Evolutionary conservation across 352 stramenopile species (phyloP).

Genomic region (Phytophthora vignae): DNA sequence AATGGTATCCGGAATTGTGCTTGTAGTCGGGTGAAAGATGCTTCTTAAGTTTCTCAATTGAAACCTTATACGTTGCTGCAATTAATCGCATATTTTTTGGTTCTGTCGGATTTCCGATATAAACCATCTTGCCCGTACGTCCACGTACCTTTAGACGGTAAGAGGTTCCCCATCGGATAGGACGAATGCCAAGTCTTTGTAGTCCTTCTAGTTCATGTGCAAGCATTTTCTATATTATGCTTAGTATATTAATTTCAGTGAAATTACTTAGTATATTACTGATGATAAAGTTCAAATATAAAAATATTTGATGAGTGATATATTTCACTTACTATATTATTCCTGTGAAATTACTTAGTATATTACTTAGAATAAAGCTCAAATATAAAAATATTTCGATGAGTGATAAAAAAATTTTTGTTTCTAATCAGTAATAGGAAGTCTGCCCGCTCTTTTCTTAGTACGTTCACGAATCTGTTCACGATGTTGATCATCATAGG

Average conservation of each 20-base stretch:
- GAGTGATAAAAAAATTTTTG: not conserved
- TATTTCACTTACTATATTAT: not conserved
- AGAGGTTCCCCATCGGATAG: conserved; percentile 8
- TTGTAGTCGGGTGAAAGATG: not conserved
- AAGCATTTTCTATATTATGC: conserved; percentile 9
- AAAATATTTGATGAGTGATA: too few relatives aligned
- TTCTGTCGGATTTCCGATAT: conserved; percentile 1
- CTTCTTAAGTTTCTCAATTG: not conserved
- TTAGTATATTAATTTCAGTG: not conserved
- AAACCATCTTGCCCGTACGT: not conserved
- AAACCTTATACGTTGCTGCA: not conserved
- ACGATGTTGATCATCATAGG: not conserved
- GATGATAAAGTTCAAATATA: not conserved
- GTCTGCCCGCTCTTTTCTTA: not conserved
- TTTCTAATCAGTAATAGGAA: too few relatives aligned
- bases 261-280: not conserved
- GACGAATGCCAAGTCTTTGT: conserved; percentile 9
- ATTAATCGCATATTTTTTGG: not conserved
- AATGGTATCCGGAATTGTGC: not conserved
- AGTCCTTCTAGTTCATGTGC: conserved; percentile 11
- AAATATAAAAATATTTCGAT: not conserved
- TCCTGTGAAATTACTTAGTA: not conserved
- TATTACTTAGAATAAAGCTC: not conserved
- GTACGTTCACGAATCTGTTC: not conserved
- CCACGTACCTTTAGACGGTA: conserved; percentile 11